phyloP scores from a whole-genome alignment of 306 rosid genomes.

The Ziziphus jujuba region DNA sequence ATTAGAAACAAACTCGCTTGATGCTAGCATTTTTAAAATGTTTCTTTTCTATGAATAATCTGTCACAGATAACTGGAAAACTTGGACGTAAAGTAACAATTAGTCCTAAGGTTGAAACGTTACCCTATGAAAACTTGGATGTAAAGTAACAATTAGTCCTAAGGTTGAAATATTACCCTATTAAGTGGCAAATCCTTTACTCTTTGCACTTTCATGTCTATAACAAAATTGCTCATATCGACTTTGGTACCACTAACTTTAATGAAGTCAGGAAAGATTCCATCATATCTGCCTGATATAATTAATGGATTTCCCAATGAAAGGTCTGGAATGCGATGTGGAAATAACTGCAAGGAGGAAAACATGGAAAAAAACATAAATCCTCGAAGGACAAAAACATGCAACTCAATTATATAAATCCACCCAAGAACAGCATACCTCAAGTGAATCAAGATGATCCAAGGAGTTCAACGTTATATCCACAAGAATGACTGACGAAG shows the following conservation, averaged over 20 bases:
- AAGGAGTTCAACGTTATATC: constrained; percentile 53
- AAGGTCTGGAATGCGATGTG: constrained; percentile 70
- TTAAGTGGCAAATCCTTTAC: constrained; percentile 76
- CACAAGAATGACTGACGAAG: constrained; percentile 65
- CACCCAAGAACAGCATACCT: constrained; percentile 45
- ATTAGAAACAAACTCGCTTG: neutral
- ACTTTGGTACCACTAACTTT: constrained; percentile 70
- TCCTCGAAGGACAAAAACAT: neutral
- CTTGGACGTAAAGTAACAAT: neutral
- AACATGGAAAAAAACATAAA: constrained; percentile 2
- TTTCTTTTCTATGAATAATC: no score
- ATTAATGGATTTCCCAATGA: constrained; percentile 69
- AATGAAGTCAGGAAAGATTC: constrained; percentile 61
- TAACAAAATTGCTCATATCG: constrained; percentile 57
- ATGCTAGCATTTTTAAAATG: no score
- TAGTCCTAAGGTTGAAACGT: constrained; percentile 27
- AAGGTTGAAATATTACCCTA: constrained; percentile 50
- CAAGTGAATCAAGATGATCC: constrained; percentile 68
- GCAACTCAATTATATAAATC: neutral
- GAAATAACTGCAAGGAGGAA: constrained; percentile 64
- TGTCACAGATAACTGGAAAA: neutral
- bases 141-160: constrained; percentile 1
- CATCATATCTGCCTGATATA: constrained; percentile 83
- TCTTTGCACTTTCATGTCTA: constrained; percentile 62
- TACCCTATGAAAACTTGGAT: constrained; percentile 57